Conservation (phyloP, 140 eudicot genomes). For the Cichorium intybus region DNA sequence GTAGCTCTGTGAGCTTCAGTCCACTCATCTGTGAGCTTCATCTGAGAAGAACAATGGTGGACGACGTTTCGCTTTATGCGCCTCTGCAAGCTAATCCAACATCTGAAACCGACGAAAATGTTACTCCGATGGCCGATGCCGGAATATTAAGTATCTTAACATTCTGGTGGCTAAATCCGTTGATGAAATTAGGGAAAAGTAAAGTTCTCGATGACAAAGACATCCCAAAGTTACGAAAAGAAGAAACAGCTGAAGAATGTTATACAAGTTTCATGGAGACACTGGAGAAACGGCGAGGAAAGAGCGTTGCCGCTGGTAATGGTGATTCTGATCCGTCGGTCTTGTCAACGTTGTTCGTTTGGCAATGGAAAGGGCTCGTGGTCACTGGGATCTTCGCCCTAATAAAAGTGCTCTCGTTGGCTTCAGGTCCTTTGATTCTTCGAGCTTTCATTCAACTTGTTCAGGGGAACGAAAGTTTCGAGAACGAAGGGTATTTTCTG, state of each 20-base stretch:
- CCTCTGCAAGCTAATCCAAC: constrained; percentile 32
- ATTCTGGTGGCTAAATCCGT: constrained; percentile 71
- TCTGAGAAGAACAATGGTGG: not conserved
- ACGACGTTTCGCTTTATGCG: constrained; percentile 19
- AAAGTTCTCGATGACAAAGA: constrained; percentile 55
- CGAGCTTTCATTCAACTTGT: constrained; percentile 57
- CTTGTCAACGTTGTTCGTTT: constrained; percentile 40
- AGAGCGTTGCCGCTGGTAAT: not conserved
- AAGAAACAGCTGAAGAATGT: constrained; percentile 48
- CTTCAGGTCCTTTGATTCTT: constrained; percentile 67
- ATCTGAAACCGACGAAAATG: constrained; percentile 20
- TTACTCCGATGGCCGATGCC: constrained; percentile 50
- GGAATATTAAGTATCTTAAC: constrained; percentile 47
- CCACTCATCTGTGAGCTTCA: not conserved
- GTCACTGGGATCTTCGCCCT: constrained; percentile 59
- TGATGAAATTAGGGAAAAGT: constrained; percentile 48
- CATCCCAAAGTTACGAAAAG: constrained; percentile 43
- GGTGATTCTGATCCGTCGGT: constrained; percentile 23
- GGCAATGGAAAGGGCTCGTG: constrained; percentile 50
- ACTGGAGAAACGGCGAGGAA: constrained; percentile 24
- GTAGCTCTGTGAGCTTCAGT: not conserved
- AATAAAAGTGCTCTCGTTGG: constrained; percentile 51
- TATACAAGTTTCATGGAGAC: constrained; percentile 43
- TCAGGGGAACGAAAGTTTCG: constrained; percentile 46
- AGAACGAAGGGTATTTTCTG: constrained; percentile 55